Evolutionary conservation across 257 asterid genomes (phyloP), one percentile per base, ranked within the genome.

Genomic region (Thymus mandschuricus): DNA sequence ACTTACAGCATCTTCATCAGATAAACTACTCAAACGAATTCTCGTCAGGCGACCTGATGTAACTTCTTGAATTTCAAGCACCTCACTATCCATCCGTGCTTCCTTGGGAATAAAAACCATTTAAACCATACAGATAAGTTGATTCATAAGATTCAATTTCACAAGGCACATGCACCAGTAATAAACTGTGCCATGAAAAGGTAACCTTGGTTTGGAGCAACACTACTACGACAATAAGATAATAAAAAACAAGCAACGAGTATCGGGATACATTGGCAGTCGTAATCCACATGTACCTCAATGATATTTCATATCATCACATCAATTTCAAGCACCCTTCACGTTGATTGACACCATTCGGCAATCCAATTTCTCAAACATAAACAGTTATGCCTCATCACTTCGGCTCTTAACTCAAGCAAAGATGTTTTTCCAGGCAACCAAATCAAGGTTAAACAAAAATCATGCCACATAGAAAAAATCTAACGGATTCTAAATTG

Each of bases 1-100:
- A 79, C 97, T 85, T 83, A 95, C 99, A 8, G 97, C 96, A 72
- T 92, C 99, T 56, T 83, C 81, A 79, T 85, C 90, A 1, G 96
- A 79, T 70, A 95, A 78, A 69, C 88, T 88, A 74, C 66, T 64
- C 52, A 95, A 86, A 74, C 6, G 78, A 70, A 95, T 77, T 67
- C 92, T 88, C 83, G 38, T 88, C 74, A 92, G 74, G 35, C 78
- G 69, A 52, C 83, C 92, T 50, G 78, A 65, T 13, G 82, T 61
- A 73, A 79, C 86, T 75, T 76, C 89, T 77, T 75, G 86, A 74
- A 76, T 85, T 60, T 72, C 70, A 70, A 45, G 60, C 70, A 64
- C 69, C 68, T 85, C 89, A 63, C 74, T 75, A 51, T 86, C 96
- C 94, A 91, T 75, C 62, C 38, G 64, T 58, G 43, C 33, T 76